Evolutionary conservation across 2,329 filamentous ascomycete species (phyloP), one percentile per base, ranked within the genome.

Genomic region (Aspergillus calidoustus): DNA sequence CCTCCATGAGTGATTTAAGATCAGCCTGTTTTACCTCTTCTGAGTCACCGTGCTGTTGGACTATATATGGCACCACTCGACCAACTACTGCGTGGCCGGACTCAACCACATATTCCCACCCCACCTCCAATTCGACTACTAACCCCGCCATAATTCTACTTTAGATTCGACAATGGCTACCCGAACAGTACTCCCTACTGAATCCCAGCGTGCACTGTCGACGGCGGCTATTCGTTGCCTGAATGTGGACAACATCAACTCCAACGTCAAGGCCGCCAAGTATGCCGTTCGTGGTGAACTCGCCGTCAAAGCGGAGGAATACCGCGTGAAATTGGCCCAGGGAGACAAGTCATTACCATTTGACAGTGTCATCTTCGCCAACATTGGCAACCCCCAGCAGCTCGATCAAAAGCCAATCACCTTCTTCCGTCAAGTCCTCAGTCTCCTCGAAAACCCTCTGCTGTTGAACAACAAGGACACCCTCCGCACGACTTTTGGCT

Each of bases 321-420:
- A 94, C 82, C 90, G 94, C 63, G 89, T 89, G 57, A 84, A 86
- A 72, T 83, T 97, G 64, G 78, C 77, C 62, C 82, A 85, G 54
- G 80, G 78, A 57, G 74, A 77, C 64, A 75, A 78, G 68, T 70
- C 71, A n/a, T 84, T 98, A 54, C 94, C 95, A 53, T 99, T 99
- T 79, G 84, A 91, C 71, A 86, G 92, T 63, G 89, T 99, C 79
- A 94, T 99, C 81, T 93, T 91, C 66, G 95, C 95, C 80, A 99
- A 99, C 82, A 99, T 99, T 74, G 95, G 95, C 75, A 99, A 99
- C 83, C 95, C 95, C 4, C 95, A 99, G 81, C 95, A 99, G 81
- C 88, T 99, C 66, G 95, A 97, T 81, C 95, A 99, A 85, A 96
- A 98, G 84, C 95, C 95, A 73, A 94, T 99, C 73, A 99, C 95